A percentile compares a stretch with the other conserved stretches of the same genome.
phyloP scores from a whole-genome alignment of 2,329 filamentous ascomycete species.

The Pseudogymnoascus sp. region DNA sequence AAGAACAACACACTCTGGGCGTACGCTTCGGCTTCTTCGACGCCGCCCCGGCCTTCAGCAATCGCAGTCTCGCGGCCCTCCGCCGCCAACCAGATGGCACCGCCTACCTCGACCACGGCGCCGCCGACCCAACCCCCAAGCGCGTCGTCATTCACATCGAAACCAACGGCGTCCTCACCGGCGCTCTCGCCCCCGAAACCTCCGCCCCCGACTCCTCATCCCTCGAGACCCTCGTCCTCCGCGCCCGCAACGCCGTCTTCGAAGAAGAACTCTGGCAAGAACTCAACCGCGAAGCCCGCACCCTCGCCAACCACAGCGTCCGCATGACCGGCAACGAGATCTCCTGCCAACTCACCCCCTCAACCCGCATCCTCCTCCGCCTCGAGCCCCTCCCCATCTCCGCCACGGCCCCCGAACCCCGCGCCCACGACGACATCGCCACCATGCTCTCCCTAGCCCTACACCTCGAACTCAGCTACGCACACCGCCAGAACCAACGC shows the following conservation, averaged over 20 bases:
- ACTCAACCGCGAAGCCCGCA: conserved; percentile 70
- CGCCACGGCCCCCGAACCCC: conserved; percentile 26
- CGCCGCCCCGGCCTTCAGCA: conserved; percentile 48
- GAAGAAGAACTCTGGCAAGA: conserved; percentile 88
- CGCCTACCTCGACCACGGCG: conserved; percentile 60
- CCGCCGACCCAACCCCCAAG: conserved; percentile 40
- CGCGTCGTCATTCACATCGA: conserved; percentile 61
- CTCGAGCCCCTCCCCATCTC: conserved; percentile 52
- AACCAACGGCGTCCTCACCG: conserved; percentile 48
- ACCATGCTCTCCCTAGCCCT: conserved; percentile 59
- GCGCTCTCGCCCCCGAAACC: conserved; percentile 44
- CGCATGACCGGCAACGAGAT: conserved; percentile 51
- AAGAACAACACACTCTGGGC: conserved; percentile 64
- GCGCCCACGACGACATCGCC: conserved; percentile 45
- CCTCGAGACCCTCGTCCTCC: conserved; percentile 60
- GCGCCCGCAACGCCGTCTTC: conserved; percentile 71
- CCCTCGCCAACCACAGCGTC: conserved; percentile 62
- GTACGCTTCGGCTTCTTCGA: conserved; percentile 88
- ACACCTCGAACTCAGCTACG: conserved; percentile 67
- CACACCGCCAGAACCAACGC: conserved; percentile 67
- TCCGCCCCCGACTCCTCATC: conserved; percentile 48
- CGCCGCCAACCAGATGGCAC: conserved; percentile 65
- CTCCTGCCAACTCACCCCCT: conserved; percentile 43
- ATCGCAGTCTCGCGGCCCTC: conserved; percentile 74
- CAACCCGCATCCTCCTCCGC: conserved; percentile 56